These are phyloP conservation scores for Eleusine coracana DNA, from an alignment of 176 grass and related monocot genomes.

Conservation along the genomic window DNA sequence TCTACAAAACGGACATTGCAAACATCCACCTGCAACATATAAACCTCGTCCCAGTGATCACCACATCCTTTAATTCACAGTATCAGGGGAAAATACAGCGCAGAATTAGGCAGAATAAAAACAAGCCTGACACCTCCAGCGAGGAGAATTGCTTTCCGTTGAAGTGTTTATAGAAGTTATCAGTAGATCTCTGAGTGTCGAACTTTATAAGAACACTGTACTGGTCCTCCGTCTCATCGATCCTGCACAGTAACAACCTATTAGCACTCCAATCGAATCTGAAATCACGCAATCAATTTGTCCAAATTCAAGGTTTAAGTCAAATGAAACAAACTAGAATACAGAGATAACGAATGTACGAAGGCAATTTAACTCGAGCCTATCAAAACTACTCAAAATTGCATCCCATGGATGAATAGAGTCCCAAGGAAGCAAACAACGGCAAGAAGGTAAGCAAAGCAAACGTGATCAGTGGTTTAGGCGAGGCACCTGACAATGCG, in stretches of 20 bases:
- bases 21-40: conserved; percentile 59
- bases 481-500: conserved; percentile 77
- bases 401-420: neutral
- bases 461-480: conserved; percentile 21
- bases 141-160: conserved; percentile 82
- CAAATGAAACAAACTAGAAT: neutral
- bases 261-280: conserved; percentile 4
- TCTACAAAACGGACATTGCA: conserved; percentile 69
- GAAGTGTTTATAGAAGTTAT: conserved; percentile 81
- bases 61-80: conserved; percentile 1
- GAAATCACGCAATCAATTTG: neutral
- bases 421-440: neutral
- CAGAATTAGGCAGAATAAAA: conserved; percentile 15
- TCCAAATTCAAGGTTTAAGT: conserved; percentile 3
- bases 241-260: conserved; percentile 49
- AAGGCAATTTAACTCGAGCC: neutral
- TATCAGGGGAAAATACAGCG: neutral
- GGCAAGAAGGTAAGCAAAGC: neutral
- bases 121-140: conserved; percentile 61
- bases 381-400: neutral
- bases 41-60: conserved; percentile 40
- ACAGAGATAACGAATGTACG: neutral
- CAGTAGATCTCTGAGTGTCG: conserved; percentile 66
- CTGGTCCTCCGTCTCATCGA: conserved; percentile 74
- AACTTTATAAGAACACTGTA: conserved; percentile 92